Evolutionary conservation across 148 eudicot genomes (phyloP).

Genomic region (Chenopodium formosanum): DNA sequence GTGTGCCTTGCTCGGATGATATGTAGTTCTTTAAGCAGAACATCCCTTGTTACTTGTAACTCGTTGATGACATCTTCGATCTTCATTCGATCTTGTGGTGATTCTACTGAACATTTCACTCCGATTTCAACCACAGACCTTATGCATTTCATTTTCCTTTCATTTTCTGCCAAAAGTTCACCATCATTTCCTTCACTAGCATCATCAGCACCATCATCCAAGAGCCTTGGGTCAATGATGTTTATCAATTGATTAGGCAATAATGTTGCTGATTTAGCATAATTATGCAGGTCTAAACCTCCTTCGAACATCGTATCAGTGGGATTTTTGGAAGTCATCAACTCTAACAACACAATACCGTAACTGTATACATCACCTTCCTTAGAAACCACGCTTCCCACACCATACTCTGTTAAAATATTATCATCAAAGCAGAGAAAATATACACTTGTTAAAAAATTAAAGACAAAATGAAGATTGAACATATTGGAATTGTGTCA

Average conservation of each 20-base stretch:
- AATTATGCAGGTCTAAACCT: neutral
- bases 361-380: neutral
- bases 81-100: constrained; percentile 25
- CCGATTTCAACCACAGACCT: constrained; percentile 9
- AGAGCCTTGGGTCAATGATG: constrained; percentile 16
- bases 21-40: neutral
- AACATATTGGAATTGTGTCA: no score
- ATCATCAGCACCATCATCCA: neutral
- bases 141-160: constrained; percentile 3
- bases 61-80: constrained; percentile 8
- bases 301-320: neutral
- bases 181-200: neutral
- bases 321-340: neutral
- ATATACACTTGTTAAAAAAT: neutral
- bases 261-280: constrained; percentile 9
- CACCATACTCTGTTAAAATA: constrained; percentile 3
- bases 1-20: neutral
- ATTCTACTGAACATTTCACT: constrained; percentile 19
- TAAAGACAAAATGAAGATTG: no score
- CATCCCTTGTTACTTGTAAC: constrained; percentile 7
- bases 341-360: constrained; percentile 8
- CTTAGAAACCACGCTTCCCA: constrained; percentile 4
- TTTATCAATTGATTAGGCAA: neutral
- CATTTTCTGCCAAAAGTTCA: neutral
- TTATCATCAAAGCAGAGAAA: neutral